Percentiles rank a stretch among this genome's conserved stretches.
phyloP scores from a whole-genome alignment of 169 alveolate genomes.

The Plasmodium gaboni region DNA sequence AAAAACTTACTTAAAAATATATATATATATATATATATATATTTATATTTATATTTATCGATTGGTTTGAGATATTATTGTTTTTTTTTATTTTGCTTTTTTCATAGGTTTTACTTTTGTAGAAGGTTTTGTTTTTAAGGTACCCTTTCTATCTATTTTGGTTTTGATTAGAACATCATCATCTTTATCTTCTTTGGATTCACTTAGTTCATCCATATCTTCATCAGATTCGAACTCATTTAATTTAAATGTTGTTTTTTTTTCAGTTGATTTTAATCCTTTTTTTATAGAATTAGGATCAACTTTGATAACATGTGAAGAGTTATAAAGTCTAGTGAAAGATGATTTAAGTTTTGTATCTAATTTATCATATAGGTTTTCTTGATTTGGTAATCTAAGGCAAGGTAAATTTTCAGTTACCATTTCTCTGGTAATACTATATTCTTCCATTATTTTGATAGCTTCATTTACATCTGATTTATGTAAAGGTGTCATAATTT shows the following conservation, averaged over 20 bases:
- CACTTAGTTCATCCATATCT: constrained; percentile 60
- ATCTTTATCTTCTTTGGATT: constrained; percentile 69
- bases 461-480: constrained; percentile 76
- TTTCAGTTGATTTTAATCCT: constrained; percentile 41
- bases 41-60: not conserved
- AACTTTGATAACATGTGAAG: constrained; percentile 62
- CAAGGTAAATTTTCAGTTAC: constrained; percentile 79
- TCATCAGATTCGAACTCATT: constrained; percentile 64
- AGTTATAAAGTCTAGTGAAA: constrained; percentile 76
- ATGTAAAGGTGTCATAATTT: constrained; percentile 78
- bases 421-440: constrained; percentile 81
- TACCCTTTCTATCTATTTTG: constrained; percentile 27
- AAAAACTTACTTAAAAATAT: not conserved
- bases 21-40: not conserved
- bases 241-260: constrained; percentile 21
- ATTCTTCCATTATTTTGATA: constrained; percentile 73
- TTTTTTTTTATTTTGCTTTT: constrained; percentile 1
- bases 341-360: constrained; percentile 79
- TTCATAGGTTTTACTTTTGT: constrained; percentile 18
- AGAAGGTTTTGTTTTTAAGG: constrained; percentile 21
- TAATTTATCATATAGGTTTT: constrained; percentile 81
- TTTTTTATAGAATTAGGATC: constrained; percentile 53
- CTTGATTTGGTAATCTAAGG: constrained; percentile 82
- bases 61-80: not conserved
- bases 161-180: constrained; percentile 38